phyloP scores from a whole-genome alignment of 208 protist species.

The Wallacemonas rigidus region DNA sequence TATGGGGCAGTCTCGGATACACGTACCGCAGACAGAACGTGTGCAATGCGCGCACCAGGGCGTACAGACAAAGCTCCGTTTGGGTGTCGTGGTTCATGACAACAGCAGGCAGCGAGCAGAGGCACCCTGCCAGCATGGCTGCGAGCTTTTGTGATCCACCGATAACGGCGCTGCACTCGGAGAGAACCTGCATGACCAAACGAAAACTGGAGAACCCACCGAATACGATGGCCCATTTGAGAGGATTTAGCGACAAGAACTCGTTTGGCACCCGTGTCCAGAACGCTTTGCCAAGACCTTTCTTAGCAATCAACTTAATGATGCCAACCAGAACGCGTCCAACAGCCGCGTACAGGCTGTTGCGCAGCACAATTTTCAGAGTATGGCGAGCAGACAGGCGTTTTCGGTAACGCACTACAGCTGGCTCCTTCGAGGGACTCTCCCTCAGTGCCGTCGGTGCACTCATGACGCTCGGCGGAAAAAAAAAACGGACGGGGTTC shows the following conservation, averaged over 20 bases:
- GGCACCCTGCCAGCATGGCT: conserved; percentile 50
- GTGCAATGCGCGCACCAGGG: conserved; percentile 72
- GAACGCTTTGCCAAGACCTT: conserved; percentile 41
- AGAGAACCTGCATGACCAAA: conserved; percentile 52
- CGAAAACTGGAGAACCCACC: conserved; percentile 75
- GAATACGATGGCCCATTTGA: conserved; percentile 78
- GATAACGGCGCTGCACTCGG: conserved; percentile 24
- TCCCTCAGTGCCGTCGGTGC: conserved; percentile 10
- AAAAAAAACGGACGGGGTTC: conserved; percentile 4
- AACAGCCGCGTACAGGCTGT: conserved; percentile 61
- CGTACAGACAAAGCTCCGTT: conserved; percentile 81
- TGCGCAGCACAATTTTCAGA: conserved; percentile 57
- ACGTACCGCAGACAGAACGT: conserved; percentile 65
- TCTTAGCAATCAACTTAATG: conserved; percentile 59
- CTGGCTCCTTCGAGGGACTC: not conserved
- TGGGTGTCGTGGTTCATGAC: conserved; percentile 78
- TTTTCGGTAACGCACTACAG: conserved; percentile 29
- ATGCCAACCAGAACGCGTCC: conserved; percentile 67
- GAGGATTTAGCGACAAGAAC: conserved; percentile 74
- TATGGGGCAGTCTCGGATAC: conserved; percentile 48
- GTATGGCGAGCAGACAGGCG: conserved; percentile 44
- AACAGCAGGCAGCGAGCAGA: conserved; percentile 67
- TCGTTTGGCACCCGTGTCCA: conserved; percentile 41
- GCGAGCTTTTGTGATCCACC: conserved; percentile 45
- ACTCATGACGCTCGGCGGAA: not conserved